Base-by-base conservation (phyloP, 2,329 filamentous ascomycete species). In the Knufia fluminis region DNA sequence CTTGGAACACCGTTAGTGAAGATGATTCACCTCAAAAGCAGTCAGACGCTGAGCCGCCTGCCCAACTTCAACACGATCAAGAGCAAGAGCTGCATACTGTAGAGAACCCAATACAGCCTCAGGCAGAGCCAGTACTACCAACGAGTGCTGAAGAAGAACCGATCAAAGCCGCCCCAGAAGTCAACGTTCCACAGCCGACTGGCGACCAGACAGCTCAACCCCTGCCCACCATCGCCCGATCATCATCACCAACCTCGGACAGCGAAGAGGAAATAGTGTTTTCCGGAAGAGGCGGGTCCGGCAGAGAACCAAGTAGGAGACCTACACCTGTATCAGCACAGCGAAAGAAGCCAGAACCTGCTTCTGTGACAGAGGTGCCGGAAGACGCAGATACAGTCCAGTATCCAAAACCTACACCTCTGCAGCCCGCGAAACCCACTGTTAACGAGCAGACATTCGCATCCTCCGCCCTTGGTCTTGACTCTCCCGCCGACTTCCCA, bases 191-290 rank as follows among this genome's bases (percentile, higher is more conserved):
- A 20, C 9, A 3, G 24, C 26, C 28, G n/a, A 16, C 3, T 20
- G 16, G 16, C 16, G 23, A 19, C 20, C 12, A 17, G 3, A 4
- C 14, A 23, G 26, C 45, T 14, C n/a, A n/a, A n/a, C n/a, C n/a
- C n/a, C n/a, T n/a, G 14, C 33, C 32, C 9, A 28, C 20, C 33
- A 14, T 39, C 35, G 23, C n/a, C 16, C 14, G 22, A 28, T 51
- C 47, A 50, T 47, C 50, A 12, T 56, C 56, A 22, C 26, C 47
- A 16, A 51, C 52, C 9, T 56, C 54, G 24, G 45, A 53, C 7
- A 54, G 52, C n/a, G 56, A 54, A 20, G 56, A 58, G 39, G 56
- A 58, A 33, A 56, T 58, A 16, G 9, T 58, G 22, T 58, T 58
- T 16, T 39, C 43, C 16, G 56, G 56, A 40, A 53, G 56, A 40